A percentile compares a stretch with the other conserved stretches of the same genome.
Evolutionary conservation across 2,329 filamentous ascomycete species (phyloP).

Genomic region (Botrytis tulipae): DNA sequence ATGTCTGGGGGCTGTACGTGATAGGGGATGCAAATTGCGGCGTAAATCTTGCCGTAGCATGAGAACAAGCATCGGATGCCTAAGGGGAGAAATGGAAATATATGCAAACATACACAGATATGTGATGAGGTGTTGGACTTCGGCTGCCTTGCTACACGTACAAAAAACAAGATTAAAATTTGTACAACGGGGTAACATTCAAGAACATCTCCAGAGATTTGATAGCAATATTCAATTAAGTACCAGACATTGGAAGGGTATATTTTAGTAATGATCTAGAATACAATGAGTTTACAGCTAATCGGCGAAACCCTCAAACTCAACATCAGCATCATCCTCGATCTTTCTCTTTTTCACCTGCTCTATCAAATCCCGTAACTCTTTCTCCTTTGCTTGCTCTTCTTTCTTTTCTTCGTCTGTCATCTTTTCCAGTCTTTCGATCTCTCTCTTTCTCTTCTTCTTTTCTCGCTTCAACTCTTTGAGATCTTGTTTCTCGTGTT

Average conservation of each 20-base stretch:
- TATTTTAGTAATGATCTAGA: slow-evolving; percentile 36
- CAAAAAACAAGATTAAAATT: background rate
- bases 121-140: background rate
- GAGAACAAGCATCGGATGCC: background rate
- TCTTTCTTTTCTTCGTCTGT: slow-evolving; percentile 71
- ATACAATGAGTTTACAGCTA: slow-evolving; percentile 20
- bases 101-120: background rate
- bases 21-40: background rate
- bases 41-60: background rate
- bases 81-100: background rate
- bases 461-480: slow-evolving; percentile 62
- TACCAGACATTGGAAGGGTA: background rate
- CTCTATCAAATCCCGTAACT: slow-evolving; percentile 63
- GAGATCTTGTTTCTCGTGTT: slow-evolving; percentile 63
- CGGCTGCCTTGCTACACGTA: background rate
- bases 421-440: slow-evolving; percentile 61
- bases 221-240: background rate
- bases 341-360: slow-evolving; percentile 55
- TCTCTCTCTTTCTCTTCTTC: slow-evolving; percentile 62
- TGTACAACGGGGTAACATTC: background rate
- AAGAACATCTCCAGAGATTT: background rate
- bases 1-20: background rate
- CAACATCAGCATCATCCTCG: slow-evolving; percentile 40
- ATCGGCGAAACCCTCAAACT: slow-evolving; percentile 40
- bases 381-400: slow-evolving; percentile 50